Percentiles rank a stretch among this genome's conserved stretches.
Evolutionary conservation across 1,284 basidiomycete species (phyloP).

Genomic region (Fomitiporia mediterranea): DNA sequence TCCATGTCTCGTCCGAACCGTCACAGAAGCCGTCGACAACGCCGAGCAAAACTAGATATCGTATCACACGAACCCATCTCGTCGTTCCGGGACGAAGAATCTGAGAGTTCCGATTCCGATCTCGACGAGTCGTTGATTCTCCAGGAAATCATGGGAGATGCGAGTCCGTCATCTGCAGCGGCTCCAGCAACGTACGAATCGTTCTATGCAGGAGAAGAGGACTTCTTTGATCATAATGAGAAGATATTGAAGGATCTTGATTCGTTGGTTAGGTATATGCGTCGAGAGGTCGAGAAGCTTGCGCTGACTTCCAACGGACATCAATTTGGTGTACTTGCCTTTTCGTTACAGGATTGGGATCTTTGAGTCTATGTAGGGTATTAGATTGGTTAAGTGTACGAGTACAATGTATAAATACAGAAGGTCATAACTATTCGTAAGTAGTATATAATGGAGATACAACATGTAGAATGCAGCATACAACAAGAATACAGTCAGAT

Average conservation of each 20-base stretch:
- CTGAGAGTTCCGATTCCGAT: conserved; percentile 37
- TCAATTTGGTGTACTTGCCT: conserved; percentile 71
- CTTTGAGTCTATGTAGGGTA: too few relatives aligned
- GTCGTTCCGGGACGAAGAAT: conserved; percentile 45
- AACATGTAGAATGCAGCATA: neutral
- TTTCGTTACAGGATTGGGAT: conserved; percentile 81
- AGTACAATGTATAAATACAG: neutral
- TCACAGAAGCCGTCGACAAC: conserved; percentile 56
- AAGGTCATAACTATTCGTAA: neutral
- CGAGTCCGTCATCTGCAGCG: conserved; percentile 39
- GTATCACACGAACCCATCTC: conserved; percentile 30
- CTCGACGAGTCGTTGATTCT: conserved; percentile 27
- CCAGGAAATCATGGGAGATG: conserved; percentile 29
- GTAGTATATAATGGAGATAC: neutral
- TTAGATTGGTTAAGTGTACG: neutral
- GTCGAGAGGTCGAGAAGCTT: conserved; percentile 60
- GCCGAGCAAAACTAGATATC: conserved; percentile 48
- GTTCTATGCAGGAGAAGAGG: conserved; percentile 42
- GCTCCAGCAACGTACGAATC: conserved; percentile 33
- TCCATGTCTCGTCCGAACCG: conserved; percentile 25
- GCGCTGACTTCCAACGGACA: conserved; percentile 41
- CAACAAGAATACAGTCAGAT: neutral
- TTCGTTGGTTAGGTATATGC: conserved; percentile 61
- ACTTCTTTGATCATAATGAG: conserved; percentile 46
- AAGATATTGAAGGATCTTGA: conserved; percentile 66